Conservation (phyloP, 345 rosid species). For the Orychophragmus violaceus region DNA sequence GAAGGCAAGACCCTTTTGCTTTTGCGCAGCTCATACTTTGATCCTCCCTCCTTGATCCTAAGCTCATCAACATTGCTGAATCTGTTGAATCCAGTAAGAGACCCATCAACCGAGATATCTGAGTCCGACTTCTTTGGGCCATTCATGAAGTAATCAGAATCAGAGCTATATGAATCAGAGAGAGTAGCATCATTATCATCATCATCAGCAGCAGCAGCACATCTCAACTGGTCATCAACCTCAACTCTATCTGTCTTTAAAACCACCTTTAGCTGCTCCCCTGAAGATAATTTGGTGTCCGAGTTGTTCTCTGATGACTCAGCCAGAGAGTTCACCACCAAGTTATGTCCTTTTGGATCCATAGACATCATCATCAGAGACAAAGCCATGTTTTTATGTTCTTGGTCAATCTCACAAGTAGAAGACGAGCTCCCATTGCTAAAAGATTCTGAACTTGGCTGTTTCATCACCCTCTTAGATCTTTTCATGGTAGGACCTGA, state of each 20-base stretch:
- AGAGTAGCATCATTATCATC: neutral
- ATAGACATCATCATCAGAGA: constrained; percentile 62
- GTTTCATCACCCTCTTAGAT: constrained; percentile 34
- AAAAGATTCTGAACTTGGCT: constrained; percentile 33
- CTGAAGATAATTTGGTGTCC: constrained; percentile 45
- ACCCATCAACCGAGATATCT: constrained; percentile 37
- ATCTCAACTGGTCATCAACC: constrained; percentile 26
- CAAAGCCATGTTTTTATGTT: constrained; percentile 50
- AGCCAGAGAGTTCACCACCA: constrained; percentile 38
- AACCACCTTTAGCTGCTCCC: constrained; percentile 38
- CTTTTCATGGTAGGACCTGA: constrained; percentile 49
- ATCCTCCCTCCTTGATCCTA: neutral
- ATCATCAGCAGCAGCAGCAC: constrained; percentile 26
- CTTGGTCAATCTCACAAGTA: constrained; percentile 53
- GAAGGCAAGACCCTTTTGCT: constrained; percentile 29
- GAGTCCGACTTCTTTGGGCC: constrained; percentile 56
- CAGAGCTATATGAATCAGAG: constrained; percentile 41
- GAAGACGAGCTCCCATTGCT: constrained; percentile 20
- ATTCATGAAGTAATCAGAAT: constrained; percentile 56
- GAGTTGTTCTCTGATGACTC: constrained; percentile 66
- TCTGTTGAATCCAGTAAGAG: constrained; percentile 31
- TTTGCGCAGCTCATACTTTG: constrained; percentile 39
- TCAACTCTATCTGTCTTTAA: constrained; percentile 11
- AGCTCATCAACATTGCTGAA: neutral
- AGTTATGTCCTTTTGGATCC: constrained; percentile 39